These are phyloP conservation scores for Diaporthe amygdali DNA, from an alignment of 2,329 filamentous ascomycete species.

Conservation along the genomic window DNA sequence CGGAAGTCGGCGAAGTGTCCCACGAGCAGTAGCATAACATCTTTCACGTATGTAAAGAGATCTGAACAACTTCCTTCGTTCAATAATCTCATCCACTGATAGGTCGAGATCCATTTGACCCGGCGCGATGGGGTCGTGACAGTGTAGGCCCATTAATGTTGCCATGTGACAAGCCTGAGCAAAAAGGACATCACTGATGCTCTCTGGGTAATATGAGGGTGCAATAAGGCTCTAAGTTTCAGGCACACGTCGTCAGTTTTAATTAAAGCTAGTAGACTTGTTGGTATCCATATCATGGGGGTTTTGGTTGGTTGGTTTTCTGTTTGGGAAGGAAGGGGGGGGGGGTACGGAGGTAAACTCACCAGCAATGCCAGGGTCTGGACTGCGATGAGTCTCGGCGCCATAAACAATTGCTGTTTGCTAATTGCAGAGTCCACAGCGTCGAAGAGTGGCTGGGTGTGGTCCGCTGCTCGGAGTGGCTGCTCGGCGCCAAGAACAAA, in stretches of 20 bases:
- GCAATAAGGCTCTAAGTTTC: not conserved
- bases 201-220: not conserved
- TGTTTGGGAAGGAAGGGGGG: no score
- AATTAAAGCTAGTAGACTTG: not conserved
- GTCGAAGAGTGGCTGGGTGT: not conserved
- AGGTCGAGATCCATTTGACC: not conserved
- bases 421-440: not conserved
- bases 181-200: not conserved
- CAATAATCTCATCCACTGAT: not conserved
- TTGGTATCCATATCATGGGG: not conserved
- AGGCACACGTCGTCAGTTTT: not conserved
- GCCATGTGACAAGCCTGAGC: not conserved
- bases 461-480: not conserved
- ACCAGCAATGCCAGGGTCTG: not conserved
- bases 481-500: not conserved
- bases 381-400: not conserved
- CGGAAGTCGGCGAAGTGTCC: not conserved
- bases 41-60: slow-evolving; percentile 1
- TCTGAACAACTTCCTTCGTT: not conserved
- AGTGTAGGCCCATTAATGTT: not conserved
- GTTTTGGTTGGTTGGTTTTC: no score
- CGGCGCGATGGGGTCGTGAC: not conserved
- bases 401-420: not conserved
- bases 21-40: not conserved
- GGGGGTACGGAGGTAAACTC: not conserved